Percentiles rank a stretch among this genome's conserved stretches.
Conservation (phyloP, 164 flowering plant species). For the Malania oleifera region DNA sequence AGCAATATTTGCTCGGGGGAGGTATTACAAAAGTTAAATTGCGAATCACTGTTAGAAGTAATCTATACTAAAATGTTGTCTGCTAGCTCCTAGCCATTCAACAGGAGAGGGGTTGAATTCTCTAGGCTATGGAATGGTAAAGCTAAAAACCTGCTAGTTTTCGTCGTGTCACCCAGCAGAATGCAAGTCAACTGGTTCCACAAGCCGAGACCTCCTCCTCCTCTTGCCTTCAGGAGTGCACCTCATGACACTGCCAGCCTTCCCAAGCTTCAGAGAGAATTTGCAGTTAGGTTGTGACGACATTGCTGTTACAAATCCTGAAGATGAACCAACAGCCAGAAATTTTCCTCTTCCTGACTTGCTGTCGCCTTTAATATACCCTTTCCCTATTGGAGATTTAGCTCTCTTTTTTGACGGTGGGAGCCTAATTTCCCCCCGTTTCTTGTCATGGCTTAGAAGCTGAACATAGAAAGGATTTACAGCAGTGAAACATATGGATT, state of each 20-base stretch:
- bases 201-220: conserved; percentile 47
- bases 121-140: not conserved
- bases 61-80: not conserved
- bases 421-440: conserved; percentile 22
- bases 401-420: conserved; percentile 50
- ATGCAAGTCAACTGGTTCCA: conserved; percentile 37
- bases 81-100: conserved; percentile 2
- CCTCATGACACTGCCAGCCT: conserved; percentile 25
- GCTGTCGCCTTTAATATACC: conserved; percentile 10
- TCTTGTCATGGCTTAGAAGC: conserved; percentile 35
- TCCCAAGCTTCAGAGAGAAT: conserved; percentile 33
- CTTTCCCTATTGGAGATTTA: conserved; percentile 41
- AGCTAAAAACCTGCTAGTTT: not conserved
- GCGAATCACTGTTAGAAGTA: conserved; percentile 3
- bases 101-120: conserved; percentile 1
- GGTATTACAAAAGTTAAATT: too few species aligned
- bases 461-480: conserved; percentile 63
- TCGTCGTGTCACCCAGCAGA: conserved; percentile 24
- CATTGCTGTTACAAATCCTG: conserved; percentile 11
- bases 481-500: conserved; percentile 54
- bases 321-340: conserved; percentile 16
- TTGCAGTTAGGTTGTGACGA: conserved; percentile 29
- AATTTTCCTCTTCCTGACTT: conserved; percentile 18
- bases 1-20: too few species aligned
- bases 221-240: conserved; percentile 77